Base-by-base conservation (phyloP, 2,329 filamentous ascomycete genomes). In the Neocucurbitaria cava region DNA sequence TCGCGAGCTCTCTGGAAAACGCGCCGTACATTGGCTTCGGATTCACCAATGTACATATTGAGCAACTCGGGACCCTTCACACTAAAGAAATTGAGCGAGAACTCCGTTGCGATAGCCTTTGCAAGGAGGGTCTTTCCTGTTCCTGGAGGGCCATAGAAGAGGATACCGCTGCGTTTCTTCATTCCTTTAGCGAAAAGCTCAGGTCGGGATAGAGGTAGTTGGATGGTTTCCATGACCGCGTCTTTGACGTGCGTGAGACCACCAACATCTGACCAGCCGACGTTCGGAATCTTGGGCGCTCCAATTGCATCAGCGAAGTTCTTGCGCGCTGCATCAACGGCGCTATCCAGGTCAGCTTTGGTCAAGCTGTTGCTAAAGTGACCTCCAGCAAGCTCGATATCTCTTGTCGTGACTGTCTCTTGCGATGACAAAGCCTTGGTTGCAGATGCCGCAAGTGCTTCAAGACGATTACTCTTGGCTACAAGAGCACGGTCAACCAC, bases 301-400 rank as follows among this genome's bases (percentile, higher is more conserved):
- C 95, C 95, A 61, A 99, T 99, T 0, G 94, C 89, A 74, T 98
- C 95, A 5, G 95, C 94, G 73, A 99, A 99, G 77, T 97, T 98
- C 83, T 97, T 97, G 49, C 95, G 88, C 1, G 95, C 95, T 5
- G 93, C 92, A 55, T 98, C 94, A 3, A 99, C 94, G 0, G 95
- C 95, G n/a, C 88, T 79, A 49, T 96, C 92, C 62, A 98, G 94
- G 75, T 99, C 95, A 2, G 84, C 81, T 63, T 90, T 90, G 0
- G 88, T 93, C 10, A 99, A 82, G 47, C 90, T 91, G 24, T 87
- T 87, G 5, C 90, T 90, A 9, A 88, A 84, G 36, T 91, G 84
- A 0, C 95, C 95, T 26, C 95, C 95, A 1, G 95, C 88, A 8
- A 98, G 82, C 56, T 95, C 86, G n/a, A 99, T 84, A 72, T 99